Evolutionary conservation across 345 rosid species (phyloP), one percentile per base, ranked within the genome.

Genomic region (Citrus maxima): DNA sequence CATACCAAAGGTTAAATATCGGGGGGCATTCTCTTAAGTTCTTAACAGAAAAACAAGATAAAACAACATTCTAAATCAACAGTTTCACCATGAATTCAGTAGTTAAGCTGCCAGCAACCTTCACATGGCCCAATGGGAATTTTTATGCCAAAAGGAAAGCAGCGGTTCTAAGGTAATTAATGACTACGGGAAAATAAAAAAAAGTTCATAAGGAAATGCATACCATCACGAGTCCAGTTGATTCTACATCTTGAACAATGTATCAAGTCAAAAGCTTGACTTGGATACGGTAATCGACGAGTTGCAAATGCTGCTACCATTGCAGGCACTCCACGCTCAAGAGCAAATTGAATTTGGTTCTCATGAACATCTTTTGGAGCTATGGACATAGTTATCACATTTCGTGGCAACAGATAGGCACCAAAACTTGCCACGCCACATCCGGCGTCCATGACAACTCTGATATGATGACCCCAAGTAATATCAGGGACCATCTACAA

Each of bases 321-420:
- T 63, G 99, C 97, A 80, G 99, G 99, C 67, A 94, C 99, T 80
- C 98, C 98, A 77, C 98, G 95, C 82, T 96, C 99, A 70, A 96
- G 94, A 75, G 99, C 99, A 88, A 96, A 96, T 80, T 96, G 99
- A 81, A 96, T 96, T 85, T 96, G 99, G 77, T 96, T 96, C 82
- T 96, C 98, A 49, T 96, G 98, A 76, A 96, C 98, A 87, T 96
- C 99, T 84, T 96, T 96, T n/a, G 97, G 99, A 83, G 99, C 99
- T 61, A 96, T 40, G 40, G 99, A 94, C 97, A 93, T 73, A 58
- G 97, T 90, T 81, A 94, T 16, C 27, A 90, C 99, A 87, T 94
- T 85, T 62, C 90, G 84, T 35, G 93, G 88, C 46, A 96, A 78
- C 80, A 94, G 85, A 82, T 96, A 96, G 67, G 99, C 99, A 80